Evolutionary conservation across 768 basidiomycete species (phyloP).

Genomic region (Lentinus tigrinus): DNA sequence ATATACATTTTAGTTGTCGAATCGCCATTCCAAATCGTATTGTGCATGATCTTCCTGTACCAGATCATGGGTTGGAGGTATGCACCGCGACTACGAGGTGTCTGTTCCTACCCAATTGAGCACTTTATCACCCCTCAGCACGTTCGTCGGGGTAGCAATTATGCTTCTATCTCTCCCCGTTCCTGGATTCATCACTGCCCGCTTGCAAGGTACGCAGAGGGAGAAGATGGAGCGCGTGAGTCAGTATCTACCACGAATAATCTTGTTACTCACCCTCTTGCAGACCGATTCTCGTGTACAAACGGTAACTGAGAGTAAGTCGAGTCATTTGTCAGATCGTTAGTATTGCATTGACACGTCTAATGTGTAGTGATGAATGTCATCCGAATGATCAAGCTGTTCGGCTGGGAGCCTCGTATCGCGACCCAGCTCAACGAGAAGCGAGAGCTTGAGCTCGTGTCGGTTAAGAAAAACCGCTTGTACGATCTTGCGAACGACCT

Average conservation of each 20-base stretch:
- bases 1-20: slow-evolving; percentile 30
- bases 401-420: slow-evolving; percentile 45
- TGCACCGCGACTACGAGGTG: slow-evolving; percentile 3
- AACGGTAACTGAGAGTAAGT: slow-evolving; percentile 40
- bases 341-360: background rate
- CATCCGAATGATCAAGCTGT: slow-evolving; percentile 48
- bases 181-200: slow-evolving; percentile 38
- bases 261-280: too few relatives aligned
- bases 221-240: slow-evolving; percentile 41
- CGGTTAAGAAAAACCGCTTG: slow-evolving; percentile 52
- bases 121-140: slow-evolving; percentile 13
- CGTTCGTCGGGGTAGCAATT: slow-evolving; percentile 40
- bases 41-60: slow-evolving; percentile 44
- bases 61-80: slow-evolving; percentile 52
- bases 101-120: too few relatives aligned
- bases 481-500: slow-evolving; percentile 44
- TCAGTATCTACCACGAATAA: background rate
- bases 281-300: slow-evolving; percentile 50
- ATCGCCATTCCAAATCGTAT: slow-evolving; percentile 35
- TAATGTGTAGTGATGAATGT: slow-evolving; percentile 37
- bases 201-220: slow-evolving; percentile 32
- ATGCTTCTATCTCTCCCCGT: slow-evolving; percentile 39
- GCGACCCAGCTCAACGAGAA: slow-evolving; percentile 50
- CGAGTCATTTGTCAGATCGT: background rate
- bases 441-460: slow-evolving; percentile 58